Evolutionary conservation across 73 alveolate species (phyloP), one percentile per base, ranked within the genome.

Genomic region (Paramecium primaurelia): DNA sequence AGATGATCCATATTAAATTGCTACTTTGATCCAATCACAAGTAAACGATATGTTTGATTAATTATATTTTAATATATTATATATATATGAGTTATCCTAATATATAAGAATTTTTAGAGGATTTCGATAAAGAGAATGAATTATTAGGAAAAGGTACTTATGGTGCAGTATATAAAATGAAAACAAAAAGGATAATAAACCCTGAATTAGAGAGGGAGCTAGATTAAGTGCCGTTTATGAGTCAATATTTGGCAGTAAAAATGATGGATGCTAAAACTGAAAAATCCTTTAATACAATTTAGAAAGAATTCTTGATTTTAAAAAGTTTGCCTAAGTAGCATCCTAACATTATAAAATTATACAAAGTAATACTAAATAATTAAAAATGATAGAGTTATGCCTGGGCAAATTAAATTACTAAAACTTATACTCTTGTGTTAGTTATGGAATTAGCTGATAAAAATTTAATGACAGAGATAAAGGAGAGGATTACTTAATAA

Each of bases 401-500:
- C 6, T 80, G 75, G 75, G 75, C 51, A n/a, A 80, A 80, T 80
- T 18, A 73, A 32, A 25, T 20, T 0, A 42, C 91, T 4, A 42
- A 80, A 45, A 44, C 75, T 3, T 80, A 44, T 80, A 30, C 42
- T 11, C 34, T 80, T 12, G 73, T 40, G 22, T 80, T 80, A 45
- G 91, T 28, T 20, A 80, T 80, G 91, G 91, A 80, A 42, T 45
- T 80, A 26, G 91, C 91, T 80, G 91, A 80, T 45, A 16, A 26
- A 4, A 80, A 60, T 80, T 18, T 80, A 25, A 30, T 30, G 54
- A 26, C 22, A 25, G 91, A 42, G 22, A 80, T 80, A 25, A 44
- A 80, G 49, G 34, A 26, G 20, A 80, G 91, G 25, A 80, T 22
- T 10, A 22, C 16, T 4, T 25, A 7, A 8, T 42, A 80, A 44